Base-by-base conservation (phyloP, 345 rosid genomes). In the Crucihimalaya himalaica region DNA sequence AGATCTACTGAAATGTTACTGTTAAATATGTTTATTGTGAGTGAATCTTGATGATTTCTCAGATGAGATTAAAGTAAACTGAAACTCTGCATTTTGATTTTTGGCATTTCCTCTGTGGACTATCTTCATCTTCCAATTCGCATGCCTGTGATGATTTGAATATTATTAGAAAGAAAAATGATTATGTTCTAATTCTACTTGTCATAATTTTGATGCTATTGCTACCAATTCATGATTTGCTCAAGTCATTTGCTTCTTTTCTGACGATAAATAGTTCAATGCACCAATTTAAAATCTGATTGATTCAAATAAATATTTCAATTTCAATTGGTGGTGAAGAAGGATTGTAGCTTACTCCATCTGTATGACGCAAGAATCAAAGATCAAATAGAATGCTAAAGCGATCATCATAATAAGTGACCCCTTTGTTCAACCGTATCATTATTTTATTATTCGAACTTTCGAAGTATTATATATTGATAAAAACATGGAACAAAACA, bases 21-120 rank as follows among this genome's bases (percentile, higher is more conserved):
- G 74, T 75, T 52, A 45, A 63, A 63, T 73, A 62, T 72, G 53
- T 72, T 63, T 63, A 32, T 54, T 54, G 40, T 40, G 57, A 31
- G 55, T 75, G 63, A 68, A 59, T 46, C 77, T 65, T 73, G 6
- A 73, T 73, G 29, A 43, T 63, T 46, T 53, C 64, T 21, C 42
- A 55, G 27, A 72, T 43, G 19, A 15, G 45, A 72, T 29, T 5
- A 72, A 37, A 66, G 66, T 37, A 35, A 64, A 56, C 66, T 46
- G 52, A 73, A 23, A 54, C 71, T 66, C 32, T 18, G 34, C 19
- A 3, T 25, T 47, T 35, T 34, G 55, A 15, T 3, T n/a, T 63
- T 32, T 40, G 54, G 19, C 35, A 29, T 52, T 29, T 52, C 46
- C 27, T 72, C 23, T 62, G 31, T 50, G n/a, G 50, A 50, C 12